Base-by-base conservation (phyloP, 164 flowering plant genomes). In the Aristolochia fimbriata region DNA sequence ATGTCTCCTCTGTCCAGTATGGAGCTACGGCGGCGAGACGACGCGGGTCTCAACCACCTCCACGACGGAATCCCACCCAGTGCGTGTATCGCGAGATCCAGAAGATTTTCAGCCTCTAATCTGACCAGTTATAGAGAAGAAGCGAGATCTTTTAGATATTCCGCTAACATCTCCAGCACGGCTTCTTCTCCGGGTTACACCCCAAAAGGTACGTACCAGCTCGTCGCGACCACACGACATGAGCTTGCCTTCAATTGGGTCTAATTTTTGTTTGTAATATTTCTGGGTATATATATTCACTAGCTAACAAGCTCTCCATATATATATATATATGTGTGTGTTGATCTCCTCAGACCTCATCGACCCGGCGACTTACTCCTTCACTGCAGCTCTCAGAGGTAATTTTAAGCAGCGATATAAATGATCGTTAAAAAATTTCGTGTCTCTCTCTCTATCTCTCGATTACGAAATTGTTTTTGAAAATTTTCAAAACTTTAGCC, bases 151-250 rank as follows among this genome's bases (percentile, higher is more conserved):
- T 81, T 85, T 51, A 64, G 85, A 71, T 51, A 51, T 16, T 74
- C 95, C 60, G 78, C 74, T 65, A 75, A 84, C 63, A 79, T 90
- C 65, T 81, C 92, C 47, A 85, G 93, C 77, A 81, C 97, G 60
- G 89, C 84, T 60, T 90, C 95, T 55, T 90, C 97, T 55, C 97
- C 97, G 63, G 97, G 97, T 22, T 85, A 83, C 75, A 52, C 77
- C 37, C 55, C 78, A 21, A 78, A 55, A 82, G 91, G 96, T 86
- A 76, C 47, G 21, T 49, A 49, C 51, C 1, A n/a, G n/a, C n/a
- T 15, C 20, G 2, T 21, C 23, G 4, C 11, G 15, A 19, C 20
- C 55, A 20, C 25, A 4, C 25, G 10, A 10, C 55, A 23, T 15
- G 10, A 23, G 55, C 55, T 52, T n/a, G n/a, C n/a, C n/a, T 17